These are phyloP conservation scores for Fusarium newnesense DNA, from an alignment of 2,329 filamentous ascomycete species.

Conservation along the genomic window DNA sequence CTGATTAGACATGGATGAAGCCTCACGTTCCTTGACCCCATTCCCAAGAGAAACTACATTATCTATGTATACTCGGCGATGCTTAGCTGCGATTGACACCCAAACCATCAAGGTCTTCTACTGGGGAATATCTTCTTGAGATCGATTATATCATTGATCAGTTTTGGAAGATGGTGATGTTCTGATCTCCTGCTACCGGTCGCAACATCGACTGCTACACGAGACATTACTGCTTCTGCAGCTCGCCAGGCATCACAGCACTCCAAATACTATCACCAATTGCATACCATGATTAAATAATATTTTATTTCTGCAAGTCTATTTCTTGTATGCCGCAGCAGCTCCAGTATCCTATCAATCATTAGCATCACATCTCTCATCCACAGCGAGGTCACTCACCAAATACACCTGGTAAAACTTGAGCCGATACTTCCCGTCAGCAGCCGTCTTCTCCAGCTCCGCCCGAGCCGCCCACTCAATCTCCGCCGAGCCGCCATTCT, in stretches of 20 bases:
- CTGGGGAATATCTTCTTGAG: too few relatives aligned
- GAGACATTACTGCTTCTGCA: neutral
- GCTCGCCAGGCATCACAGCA: neutral
- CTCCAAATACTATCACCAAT: accelerated
- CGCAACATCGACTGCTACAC: neutral
- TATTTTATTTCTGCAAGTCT: constrained; percentile 52
- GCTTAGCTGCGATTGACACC: too few relatives aligned
- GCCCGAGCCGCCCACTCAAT: constrained; percentile 33
- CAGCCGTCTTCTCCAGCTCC: constrained; percentile 9
- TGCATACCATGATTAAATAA: accelerated
- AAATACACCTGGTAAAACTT: constrained; percentile 35
- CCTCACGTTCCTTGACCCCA: neutral
- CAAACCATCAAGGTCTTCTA: neutral
- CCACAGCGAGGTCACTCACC: neutral
- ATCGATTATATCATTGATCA: neutral
- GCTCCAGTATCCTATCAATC: constrained; percentile 21
- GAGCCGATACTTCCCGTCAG: constrained; percentile 30
- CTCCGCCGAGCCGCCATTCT: constrained; percentile 29
- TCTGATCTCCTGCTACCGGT: neutral
- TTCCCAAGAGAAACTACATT: too few relatives aligned
- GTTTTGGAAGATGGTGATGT: accelerated
- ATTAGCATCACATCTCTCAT: neutral
- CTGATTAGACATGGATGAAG: too few relatives aligned
- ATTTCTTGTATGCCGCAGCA: constrained; percentile 29
- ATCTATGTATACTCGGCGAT: too few relatives aligned